Conservation (phyloP, 164 flowering plant species). For the Aristolochia contorta region DNA sequence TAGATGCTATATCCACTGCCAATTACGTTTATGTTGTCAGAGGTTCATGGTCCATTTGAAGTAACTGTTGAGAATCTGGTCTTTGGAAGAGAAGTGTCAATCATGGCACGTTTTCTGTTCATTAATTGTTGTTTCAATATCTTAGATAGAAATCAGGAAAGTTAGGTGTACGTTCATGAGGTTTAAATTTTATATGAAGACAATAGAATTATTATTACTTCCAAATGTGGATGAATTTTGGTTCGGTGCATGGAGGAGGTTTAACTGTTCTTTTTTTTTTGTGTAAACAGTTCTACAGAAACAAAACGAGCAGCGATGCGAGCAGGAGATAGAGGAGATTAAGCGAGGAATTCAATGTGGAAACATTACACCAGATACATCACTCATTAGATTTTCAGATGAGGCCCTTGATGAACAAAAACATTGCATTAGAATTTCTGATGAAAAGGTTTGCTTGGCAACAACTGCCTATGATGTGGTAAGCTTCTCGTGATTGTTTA, state of each 20-base stretch:
- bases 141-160: no score
- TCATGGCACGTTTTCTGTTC: no score
- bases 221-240: not conserved
- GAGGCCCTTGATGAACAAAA: slow-evolving; percentile 95
- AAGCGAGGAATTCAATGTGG: slow-evolving; percentile 53
- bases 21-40: no score
- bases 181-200: no score
- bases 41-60: no score
- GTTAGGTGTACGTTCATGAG: no score
- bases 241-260: not conserved
- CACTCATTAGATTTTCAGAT: slow-evolving; percentile 65
- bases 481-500: not conserved
- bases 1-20: not conserved
- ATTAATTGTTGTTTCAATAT: no score
- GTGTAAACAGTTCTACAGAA: slow-evolving; percentile 49
- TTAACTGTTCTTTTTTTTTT: slow-evolving; percentile 5
- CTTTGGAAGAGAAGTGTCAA: no score
- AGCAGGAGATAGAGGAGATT: slow-evolving; percentile 73
- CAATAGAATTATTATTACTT: no score
- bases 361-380: slow-evolving; percentile 44
- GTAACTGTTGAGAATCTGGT: no score
- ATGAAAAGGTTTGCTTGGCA: slow-evolving; percentile 90
- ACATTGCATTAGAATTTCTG: slow-evolving; percentile 84
- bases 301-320: slow-evolving; percentile 87
- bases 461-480: slow-evolving; percentile 91